Evolutionary conservation across 768 basidiomycete genomes (phyloP), one percentile per base, ranked within the genome.

Genomic region (Kondoa subrosea): DNA sequence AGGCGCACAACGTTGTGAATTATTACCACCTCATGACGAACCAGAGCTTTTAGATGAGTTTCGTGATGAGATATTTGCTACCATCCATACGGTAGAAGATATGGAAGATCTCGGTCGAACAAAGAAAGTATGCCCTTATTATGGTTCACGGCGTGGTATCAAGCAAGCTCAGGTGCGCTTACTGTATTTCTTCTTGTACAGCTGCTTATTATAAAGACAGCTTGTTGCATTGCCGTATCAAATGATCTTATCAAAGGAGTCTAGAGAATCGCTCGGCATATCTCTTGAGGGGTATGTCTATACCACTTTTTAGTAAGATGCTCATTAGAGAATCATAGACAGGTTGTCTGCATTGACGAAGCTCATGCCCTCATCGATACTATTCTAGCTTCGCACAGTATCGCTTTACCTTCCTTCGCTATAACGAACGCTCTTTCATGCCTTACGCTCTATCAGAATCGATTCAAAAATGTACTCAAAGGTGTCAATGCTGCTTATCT

Each of bases 71-170:
- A 85, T 92, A 31, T 78, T 95, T 73, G 91, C 91, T 0, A 81
- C 82, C 1, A 88, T 91, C 0, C 89, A 89, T 75, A 93, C 95
- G 71, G 95, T 99, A 2, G 93, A 97, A 76, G 92, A 96, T 71
- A 82, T 97, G 17, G 88, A 88, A 4, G 76, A 76, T 4, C 78
- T 85, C 1, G 95, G 95, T 1, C 81, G 83, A 64, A 79, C 83
- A 62, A 77, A 82, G 0, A 80, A 85, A 59, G 85, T 83, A 8
- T 99, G 93, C 75, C 89, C 93, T 0, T 99, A 97, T 77, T 99
- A 96, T 76, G 90, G 87, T 1, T 87, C 90, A 4, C 80, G 95
- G 57, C 80, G 82, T 66, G 91, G 91, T 16, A 90, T 96, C 65
- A 84, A 86, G 40, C 88, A 90, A 75, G 90, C 93, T 33, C 87